These are phyloP conservation scores for Colletotrichum sp. DNA, from an alignment of 2,329 filamentous ascomycete genomes.

Conservation along the genomic window DNA sequence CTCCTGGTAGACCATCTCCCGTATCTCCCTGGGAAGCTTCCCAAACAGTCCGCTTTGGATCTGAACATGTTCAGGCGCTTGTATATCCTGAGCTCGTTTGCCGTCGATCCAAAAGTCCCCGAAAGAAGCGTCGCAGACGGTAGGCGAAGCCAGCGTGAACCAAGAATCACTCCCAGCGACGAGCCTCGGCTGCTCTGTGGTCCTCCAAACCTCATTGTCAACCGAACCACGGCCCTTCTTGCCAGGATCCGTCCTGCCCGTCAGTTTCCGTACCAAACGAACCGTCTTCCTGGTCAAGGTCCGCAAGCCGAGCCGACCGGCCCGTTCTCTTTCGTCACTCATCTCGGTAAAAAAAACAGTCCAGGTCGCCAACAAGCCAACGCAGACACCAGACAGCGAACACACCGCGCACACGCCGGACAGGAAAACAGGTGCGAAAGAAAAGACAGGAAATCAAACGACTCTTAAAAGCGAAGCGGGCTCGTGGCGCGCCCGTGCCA, in stretches of 20 bases:
- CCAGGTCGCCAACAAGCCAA: background rate
- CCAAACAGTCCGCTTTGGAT: background rate
- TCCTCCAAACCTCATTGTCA: background rate
- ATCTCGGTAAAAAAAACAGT: background rate
- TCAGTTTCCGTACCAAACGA: background rate
- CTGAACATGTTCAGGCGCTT: background rate
- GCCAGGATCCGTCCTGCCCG: background rate
- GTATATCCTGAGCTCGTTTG: no score
- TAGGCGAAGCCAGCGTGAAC: background rate
- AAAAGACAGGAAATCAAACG: background rate
- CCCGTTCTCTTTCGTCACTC: background rate
- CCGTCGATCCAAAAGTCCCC: background rate
- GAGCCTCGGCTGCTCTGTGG: background rate
- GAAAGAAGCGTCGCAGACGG: background rate
- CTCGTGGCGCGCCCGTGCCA: background rate
- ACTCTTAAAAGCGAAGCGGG: background rate
- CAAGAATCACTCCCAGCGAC: background rate
- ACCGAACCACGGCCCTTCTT: background rate
- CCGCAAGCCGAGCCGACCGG: background rate
- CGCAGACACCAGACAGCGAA: background rate
- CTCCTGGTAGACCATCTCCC: constrained; percentile 8
- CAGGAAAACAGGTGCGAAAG: background rate
- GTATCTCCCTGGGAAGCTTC: background rate
- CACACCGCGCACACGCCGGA: background rate
- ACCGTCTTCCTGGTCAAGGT: background rate